A percentile compares a stretch with the other conserved stretches of the same genome.
Evolutionary conservation across 2,329 filamentous ascomycete genomes (phyloP).

Genomic region (Zymoseptoria brevis): DNA sequence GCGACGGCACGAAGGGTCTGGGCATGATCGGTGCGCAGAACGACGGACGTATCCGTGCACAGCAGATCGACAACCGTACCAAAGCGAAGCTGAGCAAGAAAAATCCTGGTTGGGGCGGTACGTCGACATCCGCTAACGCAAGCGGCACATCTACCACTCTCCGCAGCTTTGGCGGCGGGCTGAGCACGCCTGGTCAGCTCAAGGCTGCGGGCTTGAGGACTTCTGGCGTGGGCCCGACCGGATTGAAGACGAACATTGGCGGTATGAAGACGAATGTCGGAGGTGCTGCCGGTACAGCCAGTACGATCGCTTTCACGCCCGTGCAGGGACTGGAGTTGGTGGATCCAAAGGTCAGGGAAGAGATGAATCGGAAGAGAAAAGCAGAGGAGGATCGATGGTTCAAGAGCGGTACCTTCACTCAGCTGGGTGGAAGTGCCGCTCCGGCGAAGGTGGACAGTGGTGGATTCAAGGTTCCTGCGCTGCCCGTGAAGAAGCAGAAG

Average conservation of each 20-base stretch:
- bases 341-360: slow-evolving; percentile 81
- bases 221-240: slow-evolving; percentile 61
- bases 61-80: slow-evolving; percentile 88
- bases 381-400: slow-evolving; percentile 96
- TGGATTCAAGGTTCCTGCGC: slow-evolving; percentile 73
- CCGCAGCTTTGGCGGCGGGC: slow-evolving; percentile 62
- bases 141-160: slow-evolving; percentile 72
- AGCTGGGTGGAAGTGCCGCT: slow-evolving; percentile 49
- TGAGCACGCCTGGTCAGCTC: slow-evolving; percentile 59
- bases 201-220: slow-evolving; percentile 71
- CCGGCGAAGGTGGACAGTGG: slow-evolving; percentile 49
- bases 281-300: slow-evolving; percentile 54
- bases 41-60: slow-evolving; percentile 78
- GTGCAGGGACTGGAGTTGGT: slow-evolving; percentile 92
- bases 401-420: slow-evolving; percentile 93
- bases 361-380: slow-evolving; percentile 82
- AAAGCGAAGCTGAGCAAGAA: slow-evolving; percentile 89
- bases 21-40: slow-evolving; percentile 91
- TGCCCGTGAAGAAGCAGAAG: slow-evolving; percentile 63
- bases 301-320: slow-evolving; percentile 84
- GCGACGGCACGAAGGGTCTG: slow-evolving; percentile 74
- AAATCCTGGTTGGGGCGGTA: slow-evolving; percentile 85
- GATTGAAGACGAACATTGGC: slow-evolving; percentile 22
- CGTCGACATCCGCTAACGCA: slow-evolving; percentile 45
- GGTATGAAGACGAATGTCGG: slow-evolving; percentile 31